Conservation (phyloP, 768 basidiomycete species). For the Leccinum uliginosum region DNA sequence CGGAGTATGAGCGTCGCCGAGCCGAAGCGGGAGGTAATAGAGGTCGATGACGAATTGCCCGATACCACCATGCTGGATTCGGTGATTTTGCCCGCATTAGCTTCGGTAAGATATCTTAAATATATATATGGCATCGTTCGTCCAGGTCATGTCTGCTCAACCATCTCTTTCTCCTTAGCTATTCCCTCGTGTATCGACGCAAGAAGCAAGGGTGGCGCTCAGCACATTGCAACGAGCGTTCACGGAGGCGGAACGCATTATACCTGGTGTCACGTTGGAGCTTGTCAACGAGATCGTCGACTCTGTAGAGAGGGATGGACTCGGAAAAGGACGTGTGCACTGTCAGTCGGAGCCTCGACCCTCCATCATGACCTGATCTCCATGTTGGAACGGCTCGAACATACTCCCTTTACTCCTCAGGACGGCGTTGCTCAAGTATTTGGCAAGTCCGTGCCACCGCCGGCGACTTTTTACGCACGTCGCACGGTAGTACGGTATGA, state of each 20-base stretch:
- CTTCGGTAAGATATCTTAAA: constrained; percentile 59
- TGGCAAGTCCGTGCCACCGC: constrained; percentile 4
- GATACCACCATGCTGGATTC: constrained; percentile 95
- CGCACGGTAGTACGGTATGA: too few species aligned
- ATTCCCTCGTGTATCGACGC: constrained; percentile 66
- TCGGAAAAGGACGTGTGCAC: too few species aligned
- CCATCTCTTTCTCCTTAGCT: constrained; percentile 44
- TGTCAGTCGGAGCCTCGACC: too few species aligned
- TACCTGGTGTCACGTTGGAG: constrained; percentile 91
- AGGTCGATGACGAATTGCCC: constrained; percentile 54
- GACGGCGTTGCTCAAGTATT: constrained; percentile 51
- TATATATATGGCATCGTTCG: background rate
- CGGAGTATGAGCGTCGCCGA: constrained; percentile 38
- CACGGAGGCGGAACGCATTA: constrained; percentile 90
- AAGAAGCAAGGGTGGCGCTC: constrained; percentile 46
- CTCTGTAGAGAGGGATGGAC: constrained; percentile 45
- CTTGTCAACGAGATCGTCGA: constrained; percentile 93
- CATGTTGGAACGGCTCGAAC: background rate
- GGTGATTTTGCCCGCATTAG: constrained; percentile 93
- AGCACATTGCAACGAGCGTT: constrained; percentile 87
- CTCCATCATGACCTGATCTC: background rate
- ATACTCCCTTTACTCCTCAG: constrained; percentile 48
- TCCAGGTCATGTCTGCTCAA: constrained; percentile 6
- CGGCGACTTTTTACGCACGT: too few species aligned
- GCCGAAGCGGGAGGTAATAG: constrained; percentile 34